Evolutionary conservation across 1,284 basidiomycete species (phyloP).

Genomic region (Tilletia setariae): DNA sequence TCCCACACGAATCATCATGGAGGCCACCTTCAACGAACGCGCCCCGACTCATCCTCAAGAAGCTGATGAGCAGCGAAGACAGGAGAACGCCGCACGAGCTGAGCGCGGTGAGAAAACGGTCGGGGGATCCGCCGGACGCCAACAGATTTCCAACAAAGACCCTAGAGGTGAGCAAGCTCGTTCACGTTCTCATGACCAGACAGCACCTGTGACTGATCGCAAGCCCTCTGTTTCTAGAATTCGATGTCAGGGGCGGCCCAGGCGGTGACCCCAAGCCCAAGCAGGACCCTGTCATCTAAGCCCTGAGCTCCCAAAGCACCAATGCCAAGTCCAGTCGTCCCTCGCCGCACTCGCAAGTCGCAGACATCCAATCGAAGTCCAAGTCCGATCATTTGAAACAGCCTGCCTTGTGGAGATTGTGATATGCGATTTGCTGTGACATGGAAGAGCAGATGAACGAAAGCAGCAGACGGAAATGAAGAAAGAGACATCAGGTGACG

Average conservation of each 20-base stretch:
- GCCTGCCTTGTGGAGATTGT: background rate
- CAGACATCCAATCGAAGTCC: background rate
- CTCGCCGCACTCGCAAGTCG: background rate
- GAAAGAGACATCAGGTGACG: too few relatives aligned
- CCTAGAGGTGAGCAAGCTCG: conserved; percentile 30
- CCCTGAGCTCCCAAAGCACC: too few relatives aligned
- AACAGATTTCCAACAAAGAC: conserved; percentile 33
- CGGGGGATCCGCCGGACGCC: conserved; percentile 32
- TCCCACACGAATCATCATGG: too few relatives aligned
- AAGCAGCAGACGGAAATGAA: too few relatives aligned
- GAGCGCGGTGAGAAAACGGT: conserved; percentile 34
- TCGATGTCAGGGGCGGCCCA: conserved; percentile 36
- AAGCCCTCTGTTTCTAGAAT: conserved; percentile 22
- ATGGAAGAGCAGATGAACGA: too few relatives aligned
- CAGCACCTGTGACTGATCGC: background rate
- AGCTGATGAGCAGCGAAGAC: conserved; percentile 27
- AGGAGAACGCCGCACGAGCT: conserved; percentile 31
- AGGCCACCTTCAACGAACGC: conserved; percentile 4
- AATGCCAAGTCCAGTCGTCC: background rate
- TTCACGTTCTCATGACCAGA: background rate
- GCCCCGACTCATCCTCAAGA: background rate
- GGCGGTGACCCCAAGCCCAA: conserved; percentile 35
- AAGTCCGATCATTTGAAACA: background rate
- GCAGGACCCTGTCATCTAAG: conserved; percentile 35
- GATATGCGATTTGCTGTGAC: background rate